These are phyloP conservation scores for Euphorbia celastroides DNA, from an alignment of 441 rosid species.

Conservation along the genomic window DNA sequence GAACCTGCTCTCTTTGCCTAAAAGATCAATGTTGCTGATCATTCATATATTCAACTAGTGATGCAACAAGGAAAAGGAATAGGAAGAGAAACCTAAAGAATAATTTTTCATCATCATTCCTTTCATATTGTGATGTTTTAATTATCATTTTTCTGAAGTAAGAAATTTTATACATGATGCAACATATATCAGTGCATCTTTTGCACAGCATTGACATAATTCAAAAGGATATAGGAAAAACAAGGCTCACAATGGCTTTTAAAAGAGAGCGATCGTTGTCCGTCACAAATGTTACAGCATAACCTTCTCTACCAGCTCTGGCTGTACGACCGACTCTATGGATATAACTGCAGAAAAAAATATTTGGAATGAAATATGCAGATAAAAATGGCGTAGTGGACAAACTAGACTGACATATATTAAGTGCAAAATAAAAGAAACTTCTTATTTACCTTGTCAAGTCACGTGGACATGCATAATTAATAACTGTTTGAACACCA, in stretches of 20 bases:
- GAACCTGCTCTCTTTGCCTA: conserved; percentile 94
- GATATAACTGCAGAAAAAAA: conserved; percentile 58
- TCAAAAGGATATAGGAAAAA: conserved; percentile 12
- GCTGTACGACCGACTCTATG: conserved; percentile 98
- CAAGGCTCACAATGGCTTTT: conserved; percentile 79
- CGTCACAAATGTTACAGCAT: conserved; percentile 91
- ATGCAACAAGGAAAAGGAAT: conserved; percentile 6
- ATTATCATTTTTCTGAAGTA: neutral
- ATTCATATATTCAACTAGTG: conserved; percentile 3
- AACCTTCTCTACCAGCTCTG: conserved; percentile 97
- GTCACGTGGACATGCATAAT: conserved; percentile 96
- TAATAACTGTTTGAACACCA: conserved; percentile 96
- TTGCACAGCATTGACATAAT: neutral
- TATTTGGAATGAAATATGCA: conserved; percentile 6
- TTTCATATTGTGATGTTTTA: neutral
- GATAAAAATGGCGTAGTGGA: neutral
- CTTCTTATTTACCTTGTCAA: conserved; percentile 56
- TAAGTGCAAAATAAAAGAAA: conserved; percentile 8
- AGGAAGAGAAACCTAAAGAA: neutral
- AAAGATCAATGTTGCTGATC: conserved; percentile 8
- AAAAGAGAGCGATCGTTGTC: conserved; percentile 90
- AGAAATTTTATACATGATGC: neutral
- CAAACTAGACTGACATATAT: neutral
- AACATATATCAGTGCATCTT: neutral
- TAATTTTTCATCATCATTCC: neutral